phyloP scores from a whole-genome alignment of 2,329 filamentous ascomycete species.

The Pseudogymnoascus sp. region DNA sequence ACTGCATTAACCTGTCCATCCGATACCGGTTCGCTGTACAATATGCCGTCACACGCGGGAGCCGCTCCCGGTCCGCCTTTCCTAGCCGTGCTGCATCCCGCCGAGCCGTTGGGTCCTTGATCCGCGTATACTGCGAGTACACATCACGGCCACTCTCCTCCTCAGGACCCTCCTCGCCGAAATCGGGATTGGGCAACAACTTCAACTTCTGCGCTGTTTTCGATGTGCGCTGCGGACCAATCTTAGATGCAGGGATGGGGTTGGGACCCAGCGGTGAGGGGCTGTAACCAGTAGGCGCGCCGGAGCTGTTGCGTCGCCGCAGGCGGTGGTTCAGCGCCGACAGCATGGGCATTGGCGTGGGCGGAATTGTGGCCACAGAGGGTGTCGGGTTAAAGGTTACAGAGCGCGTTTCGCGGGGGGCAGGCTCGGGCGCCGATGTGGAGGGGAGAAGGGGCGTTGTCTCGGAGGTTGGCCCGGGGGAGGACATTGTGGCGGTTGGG shows the following conservation, averaged over 20 bases:
- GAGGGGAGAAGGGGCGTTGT: slow-evolving; percentile 5
- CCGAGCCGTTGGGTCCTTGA: slow-evolving; percentile 90
- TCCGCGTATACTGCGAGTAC: slow-evolving; percentile 94
- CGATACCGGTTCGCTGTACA: slow-evolving; percentile 90
- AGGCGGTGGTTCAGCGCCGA: slow-evolving; percentile 81
- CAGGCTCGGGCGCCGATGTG: slow-evolving; percentile 15
- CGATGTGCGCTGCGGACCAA: slow-evolving; percentile 88
- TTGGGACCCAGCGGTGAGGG: slow-evolving; percentile 32
- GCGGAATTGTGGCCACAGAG: slow-evolving; percentile 48
- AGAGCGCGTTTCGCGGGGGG: slow-evolving; percentile 12
- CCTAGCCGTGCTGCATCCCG: slow-evolving; percentile 86
- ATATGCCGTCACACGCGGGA: slow-evolving; percentile 92
- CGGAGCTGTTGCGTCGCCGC: slow-evolving; percentile 75
- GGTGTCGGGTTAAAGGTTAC: slow-evolving; percentile 72
- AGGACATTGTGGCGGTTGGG: neutral
- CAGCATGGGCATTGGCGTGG: slow-evolving; percentile 48
- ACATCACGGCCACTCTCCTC: slow-evolving; percentile 92
- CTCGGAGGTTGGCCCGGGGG: slow-evolving; percentile 4
- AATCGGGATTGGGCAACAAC: slow-evolving; percentile 82
- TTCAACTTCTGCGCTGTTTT: slow-evolving; percentile 97
- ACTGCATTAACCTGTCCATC: slow-evolving; percentile 81
- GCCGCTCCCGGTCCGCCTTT: slow-evolving; percentile 78
- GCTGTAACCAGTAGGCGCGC: slow-evolving; percentile 40
- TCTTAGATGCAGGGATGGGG: slow-evolving; percentile 48
- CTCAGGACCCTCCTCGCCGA: slow-evolving; percentile 65